Conservation (phyloP, 2,329 filamentous ascomycete genomes). For the Balansia obtecta region DNA sequence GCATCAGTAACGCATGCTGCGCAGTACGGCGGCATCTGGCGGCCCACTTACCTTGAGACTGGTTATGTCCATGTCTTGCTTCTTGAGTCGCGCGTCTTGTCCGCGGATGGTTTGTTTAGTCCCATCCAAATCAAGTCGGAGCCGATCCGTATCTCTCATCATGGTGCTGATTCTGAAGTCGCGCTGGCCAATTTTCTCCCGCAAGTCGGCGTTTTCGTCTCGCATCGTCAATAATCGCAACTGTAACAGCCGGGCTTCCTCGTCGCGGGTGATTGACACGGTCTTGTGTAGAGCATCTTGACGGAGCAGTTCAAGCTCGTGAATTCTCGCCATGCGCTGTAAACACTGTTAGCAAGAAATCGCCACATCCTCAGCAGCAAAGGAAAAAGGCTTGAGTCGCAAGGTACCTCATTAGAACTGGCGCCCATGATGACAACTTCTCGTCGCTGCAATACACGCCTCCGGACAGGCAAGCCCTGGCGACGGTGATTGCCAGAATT, state of each 20-base stretch:
- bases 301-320: slow-evolving; percentile 57
- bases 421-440: slow-evolving; percentile 14
- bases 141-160: slow-evolving; percentile 25
- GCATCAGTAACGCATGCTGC: neutral
- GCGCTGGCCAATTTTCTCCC: slow-evolving; percentile 46
- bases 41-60: slow-evolving; percentile 30
- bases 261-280: slow-evolving; percentile 59
- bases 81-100: slow-evolving; percentile 35
- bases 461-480: neutral
- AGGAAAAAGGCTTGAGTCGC: neutral
- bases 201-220: slow-evolving; percentile 59
- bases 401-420: slow-evolving; percentile 16
- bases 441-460: neutral
- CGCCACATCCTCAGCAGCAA: slow-evolving; percentile 1
- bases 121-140: slow-evolving; percentile 29
- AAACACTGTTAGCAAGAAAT: slow-evolving; percentile 8
- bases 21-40: too few relatives aligned
- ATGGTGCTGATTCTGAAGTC: slow-evolving; percentile 45
- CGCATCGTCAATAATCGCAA: slow-evolving; percentile 59
- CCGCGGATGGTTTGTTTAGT: slow-evolving; percentile 28
- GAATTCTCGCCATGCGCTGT: slow-evolving; percentile 33
- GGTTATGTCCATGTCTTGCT: slow-evolving; percentile 35
- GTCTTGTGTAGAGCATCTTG: slow-evolving; percentile 51
- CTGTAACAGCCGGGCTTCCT: slow-evolving; percentile 58
- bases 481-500: neutral